A percentile compares a stretch with the other conserved stretches of the same genome.
These are phyloP conservation scores for Leccinum uliginosum DNA, from an alignment of 768 basidiomycete genomes.

Conservation along the genomic window DNA sequence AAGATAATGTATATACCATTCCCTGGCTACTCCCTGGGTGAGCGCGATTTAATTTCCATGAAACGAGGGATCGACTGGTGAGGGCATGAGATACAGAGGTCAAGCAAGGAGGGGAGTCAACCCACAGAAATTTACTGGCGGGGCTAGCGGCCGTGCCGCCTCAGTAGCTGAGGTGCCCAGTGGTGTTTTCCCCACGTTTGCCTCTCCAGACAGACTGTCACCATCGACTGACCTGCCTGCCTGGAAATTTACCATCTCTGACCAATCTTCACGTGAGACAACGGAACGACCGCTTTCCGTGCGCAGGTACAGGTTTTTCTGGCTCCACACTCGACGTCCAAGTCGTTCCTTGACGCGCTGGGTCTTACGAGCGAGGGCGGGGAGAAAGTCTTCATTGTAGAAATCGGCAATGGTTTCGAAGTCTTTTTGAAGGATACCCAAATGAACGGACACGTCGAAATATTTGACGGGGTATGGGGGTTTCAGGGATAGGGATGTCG, in stretches of 20 bases:
- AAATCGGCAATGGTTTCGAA: slow-evolving; percentile 46
- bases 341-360: slow-evolving; percentile 70
- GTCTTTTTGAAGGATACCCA: slow-evolving; percentile 53
- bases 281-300: slow-evolving; percentile 26
- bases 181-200: slow-evolving; percentile 1
- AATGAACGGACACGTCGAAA: slow-evolving; percentile 53
- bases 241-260: slow-evolving; percentile 45
- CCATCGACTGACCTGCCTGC: background rate
- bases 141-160: background rate
- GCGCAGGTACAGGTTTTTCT: slow-evolving; percentile 52
- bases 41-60: slow-evolving; percentile 9
- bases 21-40: background rate
- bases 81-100: background rate
- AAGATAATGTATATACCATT: slow-evolving; percentile 6
- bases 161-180: slow-evolving; percentile 2
- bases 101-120: slow-evolving; percentile 3
- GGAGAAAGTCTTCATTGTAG: slow-evolving; percentile 32
- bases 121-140: slow-evolving; percentile 23
- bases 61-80: slow-evolving; percentile 24
- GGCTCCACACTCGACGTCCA: slow-evolving; percentile 72
- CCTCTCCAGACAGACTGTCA: background rate
- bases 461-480: slow-evolving; percentile 23
- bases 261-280: slow-evolving; percentile 47
- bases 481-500: slow-evolving; percentile 19
- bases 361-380: slow-evolving; percentile 45